A percentile compares a stretch with the other conserved stretches of the same genome.
Evolutionary conservation across 2,329 filamentous ascomycete genomes (phyloP).

Genomic region (Coniochaeta pulveracea): DNA sequence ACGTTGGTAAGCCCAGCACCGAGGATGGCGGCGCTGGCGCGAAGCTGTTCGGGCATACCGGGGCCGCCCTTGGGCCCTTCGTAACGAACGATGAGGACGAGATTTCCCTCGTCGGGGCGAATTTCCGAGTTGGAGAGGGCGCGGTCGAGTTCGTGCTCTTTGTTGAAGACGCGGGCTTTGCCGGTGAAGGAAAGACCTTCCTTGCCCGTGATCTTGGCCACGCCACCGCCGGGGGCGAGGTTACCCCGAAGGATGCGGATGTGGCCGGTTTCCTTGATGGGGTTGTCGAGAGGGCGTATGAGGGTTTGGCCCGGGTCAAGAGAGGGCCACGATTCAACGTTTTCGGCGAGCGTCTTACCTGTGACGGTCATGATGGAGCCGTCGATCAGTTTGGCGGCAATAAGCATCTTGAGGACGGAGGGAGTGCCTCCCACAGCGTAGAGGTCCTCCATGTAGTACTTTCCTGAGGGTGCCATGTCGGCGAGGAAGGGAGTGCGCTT

Average conservation of each 20-base stretch:
- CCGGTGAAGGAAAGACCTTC: constrained; percentile 78
- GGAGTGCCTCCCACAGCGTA: constrained; percentile 80
- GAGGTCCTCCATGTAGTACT: constrained; percentile 75
- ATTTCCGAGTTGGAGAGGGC: constrained; percentile 56
- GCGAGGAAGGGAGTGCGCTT: constrained; percentile 80
- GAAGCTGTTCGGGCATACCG: constrained; percentile 92
- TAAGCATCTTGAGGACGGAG: constrained; percentile 73
- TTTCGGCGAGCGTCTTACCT: constrained; percentile 72
- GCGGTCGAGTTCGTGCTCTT: constrained; percentile 66
- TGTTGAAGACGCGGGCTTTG: constrained; percentile 73
- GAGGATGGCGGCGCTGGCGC: constrained; percentile 82
- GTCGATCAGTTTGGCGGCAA: constrained; percentile 65
- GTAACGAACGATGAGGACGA: constrained; percentile 84
- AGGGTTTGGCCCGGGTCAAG: constrained; percentile 71
- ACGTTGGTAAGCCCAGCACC: constrained; percentile 80
- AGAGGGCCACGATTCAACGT: constrained; percentile 65
- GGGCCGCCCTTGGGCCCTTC: constrained; percentile 90
- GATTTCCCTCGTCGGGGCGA: constrained; percentile 49
- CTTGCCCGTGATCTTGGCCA: constrained; percentile 95
- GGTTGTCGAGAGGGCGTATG: constrained; percentile 60
- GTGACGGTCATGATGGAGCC: constrained; percentile 73
- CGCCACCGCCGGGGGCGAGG: constrained; percentile 76
- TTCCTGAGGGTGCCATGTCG: constrained; percentile 72
- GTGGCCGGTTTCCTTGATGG: constrained; percentile 77
- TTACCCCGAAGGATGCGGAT: constrained; percentile 83